These are phyloP conservation scores for Aspergillus sclerotiicarbonarius DNA, from an alignment of 495 filamentous ascomycete species.

Conservation along the genomic window DNA sequence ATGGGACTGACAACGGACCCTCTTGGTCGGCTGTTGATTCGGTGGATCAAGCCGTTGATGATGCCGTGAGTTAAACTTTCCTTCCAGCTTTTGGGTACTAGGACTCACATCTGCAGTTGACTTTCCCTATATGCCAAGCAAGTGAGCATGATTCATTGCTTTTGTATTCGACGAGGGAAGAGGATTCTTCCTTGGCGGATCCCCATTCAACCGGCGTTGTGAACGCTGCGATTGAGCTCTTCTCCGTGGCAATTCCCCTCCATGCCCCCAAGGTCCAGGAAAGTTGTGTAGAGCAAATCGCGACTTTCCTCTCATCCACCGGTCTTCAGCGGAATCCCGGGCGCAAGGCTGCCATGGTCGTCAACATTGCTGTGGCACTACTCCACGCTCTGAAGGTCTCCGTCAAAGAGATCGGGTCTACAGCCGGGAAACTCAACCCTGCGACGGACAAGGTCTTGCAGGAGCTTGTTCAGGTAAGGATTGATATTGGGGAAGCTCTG, in stretches of 20 bases:
- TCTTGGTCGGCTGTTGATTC: constrained; percentile 62
- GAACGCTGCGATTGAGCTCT: constrained; percentile 87
- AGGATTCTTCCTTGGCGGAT: constrained; percentile 59
- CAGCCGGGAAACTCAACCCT: constrained; percentile 68
- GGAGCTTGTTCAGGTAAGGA: constrained; percentile 67
- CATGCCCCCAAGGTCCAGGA: constrained; percentile 91
- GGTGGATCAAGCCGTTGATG: constrained; percentile 68
- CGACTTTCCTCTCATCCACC: constrained; percentile 76
- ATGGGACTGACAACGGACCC: constrained; percentile 53
- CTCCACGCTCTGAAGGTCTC: constrained; percentile 79
- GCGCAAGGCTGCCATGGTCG: constrained; percentile 80
- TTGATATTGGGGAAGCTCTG: background rate
- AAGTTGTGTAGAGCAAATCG: constrained; percentile 88
- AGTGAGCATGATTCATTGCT: constrained; percentile 87
- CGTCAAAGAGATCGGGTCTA: constrained; percentile 70
- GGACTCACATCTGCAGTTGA: constrained; percentile 38
- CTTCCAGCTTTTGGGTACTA: background rate
- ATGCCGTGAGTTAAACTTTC: constrained; percentile 47
- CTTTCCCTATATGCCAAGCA: constrained; percentile 75
- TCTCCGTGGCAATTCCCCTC: constrained; percentile 84
- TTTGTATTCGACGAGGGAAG: constrained; percentile 60
- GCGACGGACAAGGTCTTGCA: constrained; percentile 86
- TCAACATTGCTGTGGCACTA: constrained; percentile 85
- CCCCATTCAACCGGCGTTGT: constrained; percentile 91
- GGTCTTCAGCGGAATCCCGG: constrained; percentile 82